Evolutionary conservation across 2,329 filamentous ascomycete genomes (phyloP), one percentile per base, ranked within the genome.

Genomic region (Aspergillus fructus): DNA sequence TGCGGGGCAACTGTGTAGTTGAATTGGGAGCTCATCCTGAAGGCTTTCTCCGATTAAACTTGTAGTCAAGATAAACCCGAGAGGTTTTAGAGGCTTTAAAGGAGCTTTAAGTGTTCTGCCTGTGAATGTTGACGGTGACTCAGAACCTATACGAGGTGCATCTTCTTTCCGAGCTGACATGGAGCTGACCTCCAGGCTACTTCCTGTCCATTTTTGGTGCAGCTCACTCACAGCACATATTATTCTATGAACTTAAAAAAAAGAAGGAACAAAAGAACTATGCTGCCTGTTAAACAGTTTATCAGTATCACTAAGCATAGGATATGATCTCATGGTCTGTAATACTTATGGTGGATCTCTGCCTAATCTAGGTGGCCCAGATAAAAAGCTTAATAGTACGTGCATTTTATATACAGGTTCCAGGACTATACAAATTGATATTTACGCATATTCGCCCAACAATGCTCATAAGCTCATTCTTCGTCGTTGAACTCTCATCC

Each of bases 1-100:
- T 73, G 71, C 13, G 68, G 59, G 3, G 71, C 47, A 37, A 59
- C 43, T 5, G 50, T 53, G 41, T 53, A 59, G 33, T 54, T 58
- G 46, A 47, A 47, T 17, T 49, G 27, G 8, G 46, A 24, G 17
- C 13, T 15, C 55, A 58, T 58, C 15, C 47, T 54, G 24, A 9
- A 6, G 17, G 7, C n/a, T 33, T 30, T 15, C 30, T 42, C 39
- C 2, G n/a, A n/a, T 46, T 37, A 9, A 30, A 23, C 12, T 47
- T 30, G 6, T 15, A 43, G 12, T 21, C 40, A 19, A 17, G 17
- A 17, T 3, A 19, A 7, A 3, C 6, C 40, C 13, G 4, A 11
- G 7, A 37, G 9, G 27, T 7, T 34, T 34, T 13, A 11, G 47
- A 37, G 43, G 43, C 5, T 13, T 13, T 46, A 4, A 3, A 21